Evolutionary conservation across 345 rosid genomes (phyloP).

Genomic region (Brassica rapa): DNA sequence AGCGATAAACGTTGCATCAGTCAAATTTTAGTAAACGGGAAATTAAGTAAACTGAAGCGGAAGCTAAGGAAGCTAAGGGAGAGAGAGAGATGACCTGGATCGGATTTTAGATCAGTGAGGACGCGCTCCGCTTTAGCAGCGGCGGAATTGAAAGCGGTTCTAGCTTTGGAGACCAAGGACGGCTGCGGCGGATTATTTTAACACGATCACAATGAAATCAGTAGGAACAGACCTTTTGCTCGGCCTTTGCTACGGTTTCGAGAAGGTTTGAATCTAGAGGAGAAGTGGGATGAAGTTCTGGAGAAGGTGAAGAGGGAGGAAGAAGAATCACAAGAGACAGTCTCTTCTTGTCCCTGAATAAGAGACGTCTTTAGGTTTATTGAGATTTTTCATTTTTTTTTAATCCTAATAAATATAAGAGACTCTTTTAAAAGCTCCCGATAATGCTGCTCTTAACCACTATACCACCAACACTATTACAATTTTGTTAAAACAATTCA

Average conservation of each 20-base stretch:
- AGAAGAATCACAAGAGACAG: conserved; percentile 13
- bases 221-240: not conserved
- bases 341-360: too few species aligned
- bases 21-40: conserved; percentile 45
- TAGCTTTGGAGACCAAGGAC: conserved; percentile 84
- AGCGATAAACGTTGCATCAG: conserved; percentile 27
- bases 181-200: conserved; percentile 50
- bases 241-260: conserved; percentile 44
- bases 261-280: conserved; percentile 45
- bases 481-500: too few species aligned
- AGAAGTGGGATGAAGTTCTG: conserved; percentile 42
- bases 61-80: conserved; percentile 2
- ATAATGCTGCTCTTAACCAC: too few species aligned
- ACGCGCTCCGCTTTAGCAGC: conserved; percentile 99
- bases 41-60: conserved; percentile 1
- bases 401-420: too few species aligned
- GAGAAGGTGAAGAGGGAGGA: conserved; percentile 42
- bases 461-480: too few species aligned
- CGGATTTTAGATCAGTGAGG: conserved; percentile 78
- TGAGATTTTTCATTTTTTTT: too few species aligned
- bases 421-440: too few species aligned
- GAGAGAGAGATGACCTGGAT: conserved; percentile 54
- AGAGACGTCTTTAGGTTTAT: too few species aligned
- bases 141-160: conserved; percentile 89
- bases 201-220: too few species aligned